A percentile compares a stretch with the other conserved stretches of the same genome.
Conservation (phyloP, 352 stramenopile genomes). For the Pythium aphanidermatum region DNA sequence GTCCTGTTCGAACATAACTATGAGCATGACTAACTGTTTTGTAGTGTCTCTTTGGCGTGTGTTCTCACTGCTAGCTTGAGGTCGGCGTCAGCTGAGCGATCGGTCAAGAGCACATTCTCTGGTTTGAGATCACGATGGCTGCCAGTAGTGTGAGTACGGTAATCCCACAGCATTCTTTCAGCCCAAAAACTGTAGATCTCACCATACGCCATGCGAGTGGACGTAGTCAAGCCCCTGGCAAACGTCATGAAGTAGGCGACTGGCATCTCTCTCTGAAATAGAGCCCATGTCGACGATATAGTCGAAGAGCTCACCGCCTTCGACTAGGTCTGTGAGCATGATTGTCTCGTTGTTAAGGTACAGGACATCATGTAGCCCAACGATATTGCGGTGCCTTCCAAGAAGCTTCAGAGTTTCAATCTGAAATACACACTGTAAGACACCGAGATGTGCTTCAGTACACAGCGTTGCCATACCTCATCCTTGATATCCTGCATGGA, state of each 20-base stretch:
- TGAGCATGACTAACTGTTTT: background rate
- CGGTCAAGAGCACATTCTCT: conserved; percentile 66
- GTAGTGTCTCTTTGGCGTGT: too few species aligned
- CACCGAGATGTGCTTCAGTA: too few species aligned
- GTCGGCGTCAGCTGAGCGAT: conserved; percentile 43
- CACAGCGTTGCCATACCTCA: conserved; percentile 26
- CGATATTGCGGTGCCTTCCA: conserved; percentile 57
- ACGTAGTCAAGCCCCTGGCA: conserved; percentile 61
- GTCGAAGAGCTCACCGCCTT: conserved; percentile 74
- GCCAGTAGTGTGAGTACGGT: too few species aligned
- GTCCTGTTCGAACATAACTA: conserved; percentile 28
- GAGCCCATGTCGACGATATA: conserved; percentile 76
- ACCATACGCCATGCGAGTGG: conserved; percentile 63
- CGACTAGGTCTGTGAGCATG: conserved; percentile 73
- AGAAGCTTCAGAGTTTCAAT: conserved; percentile 57
- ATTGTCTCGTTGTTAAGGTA: conserved; percentile 59
- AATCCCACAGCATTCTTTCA: too few species aligned
- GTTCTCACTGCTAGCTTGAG: conserved; percentile 77
- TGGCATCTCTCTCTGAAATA: conserved; percentile 68
- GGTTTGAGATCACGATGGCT: conserved; percentile 77
- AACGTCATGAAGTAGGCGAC: conserved; percentile 53
- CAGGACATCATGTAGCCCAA: conserved; percentile 65
- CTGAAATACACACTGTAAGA: conserved; percentile 22
- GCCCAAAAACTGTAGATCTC: too few species aligned
- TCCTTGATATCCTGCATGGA: conserved; percentile 52